Evolutionary conservation across 2,329 filamentous ascomycete species (phyloP).

Genomic region (Trichoderma cornu-damae): DNA sequence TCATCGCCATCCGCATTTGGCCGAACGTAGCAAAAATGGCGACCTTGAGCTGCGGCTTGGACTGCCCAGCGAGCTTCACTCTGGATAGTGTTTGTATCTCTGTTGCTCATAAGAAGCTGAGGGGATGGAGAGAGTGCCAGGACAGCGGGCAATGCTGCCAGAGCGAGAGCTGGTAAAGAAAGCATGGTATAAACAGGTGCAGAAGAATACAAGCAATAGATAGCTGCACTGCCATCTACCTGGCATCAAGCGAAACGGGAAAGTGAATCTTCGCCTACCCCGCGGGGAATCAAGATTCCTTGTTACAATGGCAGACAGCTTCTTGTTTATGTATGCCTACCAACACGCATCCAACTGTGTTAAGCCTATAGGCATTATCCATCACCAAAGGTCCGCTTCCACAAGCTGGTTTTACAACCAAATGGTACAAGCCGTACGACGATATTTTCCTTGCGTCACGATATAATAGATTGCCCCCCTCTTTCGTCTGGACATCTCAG

Average conservation of each 20-base stretch:
- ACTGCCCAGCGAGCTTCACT: constrained; percentile 10
- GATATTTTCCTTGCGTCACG: constrained; percentile 10
- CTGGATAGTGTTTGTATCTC: neutral
- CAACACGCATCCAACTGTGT: neutral
- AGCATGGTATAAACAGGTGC: neutral
- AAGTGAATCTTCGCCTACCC: neutral
- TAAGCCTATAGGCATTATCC: neutral
- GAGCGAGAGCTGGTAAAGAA: neutral
- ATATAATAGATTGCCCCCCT: neutral
- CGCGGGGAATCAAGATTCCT: neutral
- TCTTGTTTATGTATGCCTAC: neutral
- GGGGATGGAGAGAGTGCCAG: neutral
- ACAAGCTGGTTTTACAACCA: no score
- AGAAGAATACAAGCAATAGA: neutral
- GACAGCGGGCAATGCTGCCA: constrained; percentile 5
- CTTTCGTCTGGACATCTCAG: neutral
- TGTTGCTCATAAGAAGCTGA: neutral
- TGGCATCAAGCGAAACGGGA: no score
- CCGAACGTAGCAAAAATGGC: constrained; percentile 29
- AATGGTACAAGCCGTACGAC: neutral
- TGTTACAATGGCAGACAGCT: neutral
- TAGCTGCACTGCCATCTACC: neutral
- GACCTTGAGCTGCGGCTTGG: constrained; percentile 22
- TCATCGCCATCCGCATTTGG: constrained; percentile 28
- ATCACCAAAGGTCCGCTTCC: neutral